Conservation (phyloP, 495 filamentous ascomycete genomes). For the Diplogelasinospora grovesii region DNA sequence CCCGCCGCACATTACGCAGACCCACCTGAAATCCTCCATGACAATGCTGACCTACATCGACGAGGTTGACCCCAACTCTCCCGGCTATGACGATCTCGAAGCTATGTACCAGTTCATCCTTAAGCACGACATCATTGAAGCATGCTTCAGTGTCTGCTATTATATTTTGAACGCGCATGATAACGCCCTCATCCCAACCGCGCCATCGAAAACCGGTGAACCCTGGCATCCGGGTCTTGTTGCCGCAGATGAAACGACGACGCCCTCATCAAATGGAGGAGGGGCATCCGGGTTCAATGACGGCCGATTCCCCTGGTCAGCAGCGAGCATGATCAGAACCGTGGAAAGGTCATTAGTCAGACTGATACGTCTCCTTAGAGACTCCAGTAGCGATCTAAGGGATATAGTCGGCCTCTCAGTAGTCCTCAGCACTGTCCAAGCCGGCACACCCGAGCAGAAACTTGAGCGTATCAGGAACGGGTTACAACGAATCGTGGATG, state of each 20-base stretch:
- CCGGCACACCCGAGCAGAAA: not conserved
- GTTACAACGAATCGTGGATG: not conserved
- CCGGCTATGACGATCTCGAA: slow-evolving; percentile 23
- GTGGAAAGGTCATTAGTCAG: slow-evolving; percentile 26
- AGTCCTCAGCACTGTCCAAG: slow-evolving; percentile 6
- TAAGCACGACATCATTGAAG: slow-evolving; percentile 30
- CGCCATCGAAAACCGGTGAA: too few relatives aligned
- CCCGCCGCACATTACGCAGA: slow-evolving; percentile 27
- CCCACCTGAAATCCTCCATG: slow-evolving; percentile 33
- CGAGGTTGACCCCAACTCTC: slow-evolving; percentile 25
- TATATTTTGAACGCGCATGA: slow-evolving; percentile 24
- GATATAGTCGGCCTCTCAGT: slow-evolving; percentile 28
- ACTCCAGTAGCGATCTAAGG: slow-evolving; percentile 26
- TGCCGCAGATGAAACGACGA: too few relatives aligned
- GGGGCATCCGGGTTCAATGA: slow-evolving; percentile 16
- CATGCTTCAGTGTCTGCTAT: slow-evolving; percentile 31
- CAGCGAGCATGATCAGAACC: slow-evolving; percentile 20
- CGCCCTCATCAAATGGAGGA: slow-evolving; percentile 10
- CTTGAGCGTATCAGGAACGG: not conserved
- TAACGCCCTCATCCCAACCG: too few relatives aligned
- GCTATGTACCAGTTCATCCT: slow-evolving; percentile 29
- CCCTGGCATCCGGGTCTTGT: too few relatives aligned
- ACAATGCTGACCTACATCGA: slow-evolving; percentile 30
- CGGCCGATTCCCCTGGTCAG: slow-evolving; percentile 20
- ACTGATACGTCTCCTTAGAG: slow-evolving; percentile 19